Evolutionary conservation across 495 filamentous ascomycete genomes (phyloP), one percentile per base, ranked within the genome.

Genomic region (Neurospora tetraspora): DNA sequence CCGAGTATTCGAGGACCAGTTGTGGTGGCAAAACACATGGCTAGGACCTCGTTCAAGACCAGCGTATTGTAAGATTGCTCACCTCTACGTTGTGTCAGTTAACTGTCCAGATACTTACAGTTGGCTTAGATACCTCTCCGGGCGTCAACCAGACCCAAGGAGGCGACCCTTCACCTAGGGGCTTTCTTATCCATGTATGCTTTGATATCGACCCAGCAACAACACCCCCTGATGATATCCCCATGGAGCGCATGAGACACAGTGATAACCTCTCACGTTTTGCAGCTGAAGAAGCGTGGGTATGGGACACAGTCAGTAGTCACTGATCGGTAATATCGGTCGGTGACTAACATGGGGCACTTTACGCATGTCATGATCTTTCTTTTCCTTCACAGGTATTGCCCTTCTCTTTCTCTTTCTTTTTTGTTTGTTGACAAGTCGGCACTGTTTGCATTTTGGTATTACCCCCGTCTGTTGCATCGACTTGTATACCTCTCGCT

Each of bases 131-230:
- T 23, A 14, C 74, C 43, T 53, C 68, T 8, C 43, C 71, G 3
- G 72, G 70, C 8, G 47, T 75, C 11, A 68, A 61, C 5, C 78
- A n/a, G 16, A n/a, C 42, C 4, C 42, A n/a, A 43, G 42, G 42
- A n/a, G 43, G 16, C 43, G 43, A 45, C 43, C 18, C 43, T 20
- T 8, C 9, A 20, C 43, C 78, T 0, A 70, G 77, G 12, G 79
- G 79, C 2, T 75, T 81, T 34, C 65, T 81, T 53, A 72, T 80
- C 43, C 69, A 77, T 1, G 73, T 81, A 9, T 74, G 72, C 40
- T 27, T 71, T 12, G 79, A 81, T 43, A n/a, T 43, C 18, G 42
- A 43, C 42, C 18, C 42, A 8, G 42, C 42, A 43, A 43, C 42
- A 9, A 43, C 42, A n/a, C 42, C 42, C 18, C 42, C 16, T 43